Evolutionary conservation across 352 stramenopile species (phyloP), one percentile per base, ranked within the genome.

Genomic region (Globisporangium lucens): DNA sequence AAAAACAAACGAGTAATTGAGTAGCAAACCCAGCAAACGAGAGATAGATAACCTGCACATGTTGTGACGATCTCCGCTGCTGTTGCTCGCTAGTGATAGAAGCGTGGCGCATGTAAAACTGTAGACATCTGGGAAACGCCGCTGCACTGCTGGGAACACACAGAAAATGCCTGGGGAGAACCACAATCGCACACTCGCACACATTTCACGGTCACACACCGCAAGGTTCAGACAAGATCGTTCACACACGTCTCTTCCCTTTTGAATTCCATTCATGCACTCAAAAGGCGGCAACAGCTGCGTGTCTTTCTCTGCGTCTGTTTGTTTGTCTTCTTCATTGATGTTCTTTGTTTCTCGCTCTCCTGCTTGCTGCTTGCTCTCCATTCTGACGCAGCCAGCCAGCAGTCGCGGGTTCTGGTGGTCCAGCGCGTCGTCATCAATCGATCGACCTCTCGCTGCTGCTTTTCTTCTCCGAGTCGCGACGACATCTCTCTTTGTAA

Each of bases 211-310:
- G 10, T 12, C 12, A 43, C 4, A 46, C 38, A 46, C 12, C 13
- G 15, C 38, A 46, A 47, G 15, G 2, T n/a, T 9, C 36, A 43
- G 36, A 43, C 36, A 47, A 47, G 41, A 47, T 47, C 15, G 24
- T 22, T n/a, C 36, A 63, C 36, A 63, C 24, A 17, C 38, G 35
- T 65, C 38, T 57, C 46, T 55, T 65, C 60, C 41, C 41, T 65
- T 65, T 65, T 65, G 60, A 57, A 65, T 57, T 56, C 60, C 46
- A 65, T 65, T 47, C 60, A 57, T 57, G 60, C 43, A 49, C 60
- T 56, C 60, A 65, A 65, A 65, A 57, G 60, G 43, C n/a, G 59
- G 43, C 22, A 63, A 63, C 36, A 56, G 47, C 43, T 10, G 27
- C 24, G 35, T 61, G 12, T 51, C 15, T 61, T 20, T 61, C 8